A percentile compares a stretch with the other conserved stretches of the same genome.
Conservation (phyloP, 306 rosid genomes). For the Dryas octopetala region DNA sequence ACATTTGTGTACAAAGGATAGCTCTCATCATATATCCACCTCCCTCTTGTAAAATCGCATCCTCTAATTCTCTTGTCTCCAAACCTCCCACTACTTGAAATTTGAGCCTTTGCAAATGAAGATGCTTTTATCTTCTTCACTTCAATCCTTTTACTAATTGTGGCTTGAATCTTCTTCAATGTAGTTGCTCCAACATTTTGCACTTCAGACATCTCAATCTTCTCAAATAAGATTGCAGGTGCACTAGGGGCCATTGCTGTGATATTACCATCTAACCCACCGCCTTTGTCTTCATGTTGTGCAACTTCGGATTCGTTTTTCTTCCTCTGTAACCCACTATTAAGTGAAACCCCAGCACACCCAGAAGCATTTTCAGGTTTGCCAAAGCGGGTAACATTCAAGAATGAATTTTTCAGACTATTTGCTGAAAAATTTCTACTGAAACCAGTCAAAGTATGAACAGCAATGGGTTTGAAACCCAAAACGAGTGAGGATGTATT, state of each 20-base stretch:
- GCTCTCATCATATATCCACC: constrained; percentile 80
- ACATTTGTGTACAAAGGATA: constrained; percentile 57
- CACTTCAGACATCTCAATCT: constrained; percentile 15
- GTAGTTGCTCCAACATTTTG: constrained; percentile 22
- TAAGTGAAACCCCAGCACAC: constrained; percentile 31
- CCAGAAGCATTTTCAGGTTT: constrained; percentile 40
- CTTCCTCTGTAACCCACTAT: constrained; percentile 26
- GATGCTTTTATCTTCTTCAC: constrained; percentile 10
- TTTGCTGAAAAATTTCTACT: constrained; percentile 40
- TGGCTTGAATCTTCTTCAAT: constrained; percentile 22
- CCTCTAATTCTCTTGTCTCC: constrained; percentile 34
- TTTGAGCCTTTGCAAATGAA: constrained; percentile 21
- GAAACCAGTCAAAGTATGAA: constrained; percentile 31
- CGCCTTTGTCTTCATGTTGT: constrained; percentile 20
- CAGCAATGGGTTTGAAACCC: constrained; percentile 32
- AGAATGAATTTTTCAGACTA: constrained; percentile 34
- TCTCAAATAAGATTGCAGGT: constrained; percentile 21
- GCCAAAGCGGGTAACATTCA: constrained; percentile 36
- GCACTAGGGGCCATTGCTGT: constrained; percentile 24
- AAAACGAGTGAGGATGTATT: constrained; percentile 40
- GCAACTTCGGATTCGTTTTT: constrained; percentile 30
- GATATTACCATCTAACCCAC: constrained; percentile 29
- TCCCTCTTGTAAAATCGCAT: constrained; percentile 74
- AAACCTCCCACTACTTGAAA: constrained; percentile 26
- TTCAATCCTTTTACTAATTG: neutral